Conservation (phyloP, 805 yeast species). For the Kluyveromyces dobzhanskii region DNA sequence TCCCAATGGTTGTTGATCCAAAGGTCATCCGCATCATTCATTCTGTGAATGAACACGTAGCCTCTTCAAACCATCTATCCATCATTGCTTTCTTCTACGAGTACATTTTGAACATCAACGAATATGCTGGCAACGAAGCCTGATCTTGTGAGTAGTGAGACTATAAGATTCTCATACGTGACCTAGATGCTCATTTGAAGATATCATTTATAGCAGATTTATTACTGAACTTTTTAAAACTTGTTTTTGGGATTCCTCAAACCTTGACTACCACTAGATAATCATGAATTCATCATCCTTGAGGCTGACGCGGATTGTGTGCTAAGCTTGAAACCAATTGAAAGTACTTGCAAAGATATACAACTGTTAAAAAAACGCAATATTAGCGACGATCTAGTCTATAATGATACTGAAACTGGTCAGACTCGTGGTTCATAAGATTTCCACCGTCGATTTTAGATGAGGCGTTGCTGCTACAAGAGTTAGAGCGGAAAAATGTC, state of each 20-base stretch:
- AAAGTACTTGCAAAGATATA: too few species aligned
- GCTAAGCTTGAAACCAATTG: too few species aligned
- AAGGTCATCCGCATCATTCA: slow-evolving; percentile 35
- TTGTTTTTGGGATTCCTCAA: too few species aligned
- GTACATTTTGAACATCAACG: slow-evolving; percentile 31
- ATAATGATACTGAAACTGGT: slow-evolving; percentile 2
- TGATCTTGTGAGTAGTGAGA: too few species aligned
- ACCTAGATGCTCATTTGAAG: too few species aligned
- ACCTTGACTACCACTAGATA: too few species aligned
- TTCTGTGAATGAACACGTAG: slow-evolving; percentile 54
- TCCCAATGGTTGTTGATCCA: slow-evolving; percentile 16
- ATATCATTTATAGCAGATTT: too few species aligned
- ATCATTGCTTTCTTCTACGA: slow-evolving; percentile 48
- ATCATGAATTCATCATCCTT: too few species aligned
- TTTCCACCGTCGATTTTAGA: not conserved
- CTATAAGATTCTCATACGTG: too few species aligned
- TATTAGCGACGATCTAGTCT: slow-evolving; percentile 1
- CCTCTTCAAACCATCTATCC: slow-evolving; percentile 51
- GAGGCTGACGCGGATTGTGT: too few species aligned
- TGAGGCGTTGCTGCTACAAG: not conserved
- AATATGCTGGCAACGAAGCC: slow-evolving; percentile 9
- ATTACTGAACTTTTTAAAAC: too few species aligned
- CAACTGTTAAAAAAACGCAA: too few species aligned
- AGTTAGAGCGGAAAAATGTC: slow-evolving; percentile 1
- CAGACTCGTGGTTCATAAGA: not conserved